Percentiles rank a stretch among this genome's conserved stretches.
phyloP scores from a whole-genome alignment of 1,139 yeast species.

The Lodderomyces metapsilosis region DNA sequence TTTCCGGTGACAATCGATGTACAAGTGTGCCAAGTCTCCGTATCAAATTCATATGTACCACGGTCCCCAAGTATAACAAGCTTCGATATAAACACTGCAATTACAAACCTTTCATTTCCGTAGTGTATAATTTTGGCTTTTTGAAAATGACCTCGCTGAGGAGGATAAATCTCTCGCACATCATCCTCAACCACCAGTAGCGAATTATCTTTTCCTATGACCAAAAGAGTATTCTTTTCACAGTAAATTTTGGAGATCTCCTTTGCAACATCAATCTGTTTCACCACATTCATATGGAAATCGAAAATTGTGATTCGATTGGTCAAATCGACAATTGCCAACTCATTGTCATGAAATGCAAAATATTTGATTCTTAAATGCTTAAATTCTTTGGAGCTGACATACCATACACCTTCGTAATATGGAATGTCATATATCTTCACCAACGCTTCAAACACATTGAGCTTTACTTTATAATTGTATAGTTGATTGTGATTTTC shows the following conservation, averaged over 20 bases:
- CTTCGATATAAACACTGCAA: conserved; percentile 12
- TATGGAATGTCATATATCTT: conserved; percentile 20
- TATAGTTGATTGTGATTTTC: conserved; percentile 19
- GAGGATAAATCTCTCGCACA: background rate
- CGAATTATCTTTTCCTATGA: conserved; percentile 12
- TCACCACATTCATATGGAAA: conserved; percentile 6
- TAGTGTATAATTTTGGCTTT: conserved; percentile 6
- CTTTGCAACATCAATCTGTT: conserved; percentile 4
- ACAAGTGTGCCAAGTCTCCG: conserved; percentile 9
- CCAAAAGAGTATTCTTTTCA: conserved; percentile 10
- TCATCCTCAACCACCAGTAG: conserved; percentile 5
- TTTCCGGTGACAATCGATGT: conserved; percentile 13
- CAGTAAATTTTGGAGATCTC: conserved; percentile 13
- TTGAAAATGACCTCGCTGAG: conserved; percentile 9
- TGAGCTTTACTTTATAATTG: conserved; percentile 25
- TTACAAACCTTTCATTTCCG: conserved; percentile 3
- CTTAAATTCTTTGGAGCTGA: conserved; percentile 19
- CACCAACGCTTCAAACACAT: conserved; percentile 28
- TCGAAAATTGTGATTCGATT: conserved; percentile 21
- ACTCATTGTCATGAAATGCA: conserved; percentile 20
- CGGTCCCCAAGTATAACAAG: conserved; percentile 9
- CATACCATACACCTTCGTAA: conserved; percentile 9
- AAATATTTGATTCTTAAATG: conserved; percentile 31
- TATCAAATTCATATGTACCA: conserved; percentile 4
- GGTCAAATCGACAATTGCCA: conserved; percentile 14